Evolutionary conservation across 345 rosid genomes (phyloP).

Genomic region (Eucalyptus shirleyi): DNA sequence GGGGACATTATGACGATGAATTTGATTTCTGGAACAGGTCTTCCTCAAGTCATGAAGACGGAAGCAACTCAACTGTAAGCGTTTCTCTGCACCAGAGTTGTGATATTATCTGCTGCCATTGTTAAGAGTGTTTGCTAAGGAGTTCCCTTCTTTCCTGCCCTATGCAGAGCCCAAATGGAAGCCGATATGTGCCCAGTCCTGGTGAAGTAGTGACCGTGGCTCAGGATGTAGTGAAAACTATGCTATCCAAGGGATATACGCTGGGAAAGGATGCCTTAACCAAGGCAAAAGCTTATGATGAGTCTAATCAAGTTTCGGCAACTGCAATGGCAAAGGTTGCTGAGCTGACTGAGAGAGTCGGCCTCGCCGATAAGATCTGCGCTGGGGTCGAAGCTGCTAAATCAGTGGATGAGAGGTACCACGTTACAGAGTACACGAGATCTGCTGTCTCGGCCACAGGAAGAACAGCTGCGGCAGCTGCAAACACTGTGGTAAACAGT

Average conservation of each 20-base stretch:
- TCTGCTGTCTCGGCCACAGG: constrained; percentile 64
- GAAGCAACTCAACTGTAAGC: constrained; percentile 35
- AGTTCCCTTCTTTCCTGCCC: not conserved
- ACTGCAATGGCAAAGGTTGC: constrained; percentile 61
- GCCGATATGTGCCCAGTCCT: constrained; percentile 28
- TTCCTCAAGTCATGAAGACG: constrained; percentile 15
- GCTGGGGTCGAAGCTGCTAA: constrained; percentile 64
- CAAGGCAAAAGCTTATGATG: constrained; percentile 64
- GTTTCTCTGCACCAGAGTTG: not conserved
- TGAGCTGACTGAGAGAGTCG: constrained; percentile 46
- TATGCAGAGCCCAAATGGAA: constrained; percentile 7
- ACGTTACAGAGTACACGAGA: constrained; percentile 46
- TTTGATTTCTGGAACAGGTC: constrained; percentile 42
- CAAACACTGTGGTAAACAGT: constrained; percentile 50
- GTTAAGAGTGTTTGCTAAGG: not conserved
- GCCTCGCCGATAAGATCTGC: constrained; percentile 56
- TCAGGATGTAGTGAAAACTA: constrained; percentile 58
- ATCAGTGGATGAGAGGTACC: constrained; percentile 50
- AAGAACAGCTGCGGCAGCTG: constrained; percentile 58
- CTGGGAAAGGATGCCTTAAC: constrained; percentile 64
- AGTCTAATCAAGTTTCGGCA: constrained; percentile 65
- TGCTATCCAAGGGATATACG: constrained; percentile 56
- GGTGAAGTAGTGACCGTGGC: constrained; percentile 67
- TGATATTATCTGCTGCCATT: not conserved
- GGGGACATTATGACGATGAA: constrained; percentile 57